phyloP scores from a whole-genome alignment of 2,329 filamentous ascomycete species.

The Arthrobotrys iridis region DNA sequence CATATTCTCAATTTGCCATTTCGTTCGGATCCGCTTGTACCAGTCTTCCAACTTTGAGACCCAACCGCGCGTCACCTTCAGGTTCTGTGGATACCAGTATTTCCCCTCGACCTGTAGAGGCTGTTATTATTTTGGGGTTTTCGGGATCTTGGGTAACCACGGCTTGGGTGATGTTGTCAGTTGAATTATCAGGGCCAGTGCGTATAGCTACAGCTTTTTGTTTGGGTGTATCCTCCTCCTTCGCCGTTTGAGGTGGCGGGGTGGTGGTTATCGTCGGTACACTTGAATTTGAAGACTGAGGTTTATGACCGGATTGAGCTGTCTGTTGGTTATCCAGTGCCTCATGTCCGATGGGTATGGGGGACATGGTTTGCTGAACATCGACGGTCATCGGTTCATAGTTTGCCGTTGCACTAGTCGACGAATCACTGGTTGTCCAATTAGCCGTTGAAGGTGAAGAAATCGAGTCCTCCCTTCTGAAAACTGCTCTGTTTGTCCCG shows the following conservation, averaged over 20 bases:
- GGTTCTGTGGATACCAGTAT: slow-evolving; percentile 36
- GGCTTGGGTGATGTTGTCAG: neutral
- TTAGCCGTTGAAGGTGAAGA: slow-evolving; percentile 40
- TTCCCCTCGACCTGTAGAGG: slow-evolving; percentile 29
- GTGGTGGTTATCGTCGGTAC: slow-evolving; percentile 42
- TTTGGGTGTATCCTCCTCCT: slow-evolving; percentile 8
- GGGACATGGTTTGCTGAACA: slow-evolving; percentile 7
- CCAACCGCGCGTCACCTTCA: slow-evolving; percentile 21
- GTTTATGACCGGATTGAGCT: neutral
- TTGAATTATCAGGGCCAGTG: neutral
- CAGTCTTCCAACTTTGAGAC: slow-evolving; percentile 25
- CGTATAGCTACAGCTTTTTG: neutral
- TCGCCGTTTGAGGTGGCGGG: neutral
- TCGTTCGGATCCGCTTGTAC: slow-evolving; percentile 38
- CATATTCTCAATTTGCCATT: slow-evolving; percentile 38
- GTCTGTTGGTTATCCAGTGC: neutral
- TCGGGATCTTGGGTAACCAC: neutral
- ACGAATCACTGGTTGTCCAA: slow-evolving; percentile 46
- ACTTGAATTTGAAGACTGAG: neutral
- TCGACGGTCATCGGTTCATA: neutral
- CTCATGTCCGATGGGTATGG: neutral
- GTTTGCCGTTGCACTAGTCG: slow-evolving; percentile 4
- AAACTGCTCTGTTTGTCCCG: slow-evolving; percentile 16
- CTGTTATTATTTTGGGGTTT: slow-evolving; percentile 28
- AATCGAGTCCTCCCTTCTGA: slow-evolving; percentile 22